Evolutionary conservation across 257 asterid species (phyloP).

Genomic region (Solanum lignicaule): DNA sequence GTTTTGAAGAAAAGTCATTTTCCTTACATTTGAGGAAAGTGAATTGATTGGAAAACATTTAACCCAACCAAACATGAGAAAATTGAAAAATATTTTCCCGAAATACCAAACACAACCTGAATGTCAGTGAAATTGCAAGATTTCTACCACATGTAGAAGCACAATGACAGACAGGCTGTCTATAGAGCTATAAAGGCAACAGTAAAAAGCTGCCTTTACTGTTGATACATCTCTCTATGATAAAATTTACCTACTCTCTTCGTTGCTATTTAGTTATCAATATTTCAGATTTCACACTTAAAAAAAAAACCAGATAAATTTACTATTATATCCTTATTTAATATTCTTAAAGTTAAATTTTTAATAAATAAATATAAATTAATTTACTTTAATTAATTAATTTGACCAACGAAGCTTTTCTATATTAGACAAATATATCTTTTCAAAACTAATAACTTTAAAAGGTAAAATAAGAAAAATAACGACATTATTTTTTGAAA

Average conservation of each 20-base stretch:
- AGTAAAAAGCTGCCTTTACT: neutral
- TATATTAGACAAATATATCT: neutral
- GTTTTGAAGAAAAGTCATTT: too few species aligned
- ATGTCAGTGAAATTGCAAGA: neutral
- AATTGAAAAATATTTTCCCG: too few species aligned
- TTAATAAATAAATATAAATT: too few species aligned
- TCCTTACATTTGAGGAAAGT: too few species aligned
- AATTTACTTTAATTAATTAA: too few species aligned
- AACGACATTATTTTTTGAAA: neutral
- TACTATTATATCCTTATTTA: neutral
- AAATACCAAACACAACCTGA: neutral
- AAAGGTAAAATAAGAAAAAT: too few species aligned
- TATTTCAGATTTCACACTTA: too few species aligned
- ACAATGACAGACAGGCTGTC: neutral
- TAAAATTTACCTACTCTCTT: too few species aligned
- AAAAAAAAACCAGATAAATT: too few species aligned
- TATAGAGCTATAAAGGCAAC: neutral
- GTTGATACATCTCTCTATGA: neutral
- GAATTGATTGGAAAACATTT: too few species aligned
- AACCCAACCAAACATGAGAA: too few species aligned
- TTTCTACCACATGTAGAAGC: neutral
- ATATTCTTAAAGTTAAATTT: neutral
- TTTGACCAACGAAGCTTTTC: too few species aligned
- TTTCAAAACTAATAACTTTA: neutral
- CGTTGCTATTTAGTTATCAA: neutral